These are phyloP conservation scores for Globisporangium spiculum DNA, from an alignment of 352 stramenopile species.

Conservation along the genomic window DNA sequence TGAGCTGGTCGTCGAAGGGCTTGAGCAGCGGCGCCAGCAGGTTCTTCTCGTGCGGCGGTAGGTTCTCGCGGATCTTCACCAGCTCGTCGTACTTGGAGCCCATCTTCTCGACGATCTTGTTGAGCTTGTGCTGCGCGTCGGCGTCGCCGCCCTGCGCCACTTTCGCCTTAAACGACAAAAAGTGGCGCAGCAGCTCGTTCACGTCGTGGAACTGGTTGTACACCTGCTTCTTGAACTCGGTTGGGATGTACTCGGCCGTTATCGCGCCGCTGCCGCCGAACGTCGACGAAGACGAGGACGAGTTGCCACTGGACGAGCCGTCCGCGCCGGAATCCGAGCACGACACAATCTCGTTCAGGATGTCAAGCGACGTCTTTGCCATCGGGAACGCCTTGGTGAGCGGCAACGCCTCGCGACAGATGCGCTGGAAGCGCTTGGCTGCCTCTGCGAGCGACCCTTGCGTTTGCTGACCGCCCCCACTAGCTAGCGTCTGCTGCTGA, in stretches of 20 bases:
- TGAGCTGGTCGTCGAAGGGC: constrained; percentile 85
- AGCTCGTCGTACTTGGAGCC: constrained; percentile 86
- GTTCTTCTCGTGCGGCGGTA: constrained; percentile 84
- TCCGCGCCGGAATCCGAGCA: constrained; percentile 52
- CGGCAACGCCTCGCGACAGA: constrained; percentile 35
- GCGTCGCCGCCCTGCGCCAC: constrained; percentile 46
- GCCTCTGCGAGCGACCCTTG: constrained; percentile 23
- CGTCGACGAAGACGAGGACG: constrained; percentile 30
- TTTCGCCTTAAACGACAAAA: constrained; percentile 77
- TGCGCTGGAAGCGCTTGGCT: constrained; percentile 39
- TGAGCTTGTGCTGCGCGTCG: constrained; percentile 74
- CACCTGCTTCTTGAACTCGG: constrained; percentile 85
- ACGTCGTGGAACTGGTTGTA: constrained; percentile 87
- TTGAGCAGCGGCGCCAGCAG: constrained; percentile 78
- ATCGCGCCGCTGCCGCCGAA: constrained; percentile 46
- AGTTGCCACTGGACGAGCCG: constrained; percentile 29
- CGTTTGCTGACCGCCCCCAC: neutral
- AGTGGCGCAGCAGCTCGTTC: constrained; percentile 79
- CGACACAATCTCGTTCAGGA: constrained; percentile 62
- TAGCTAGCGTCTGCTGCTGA: constrained; percentile 42
- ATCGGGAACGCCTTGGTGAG: constrained; percentile 60
- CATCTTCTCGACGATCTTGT: constrained; percentile 86
- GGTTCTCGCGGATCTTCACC: constrained; percentile 71
- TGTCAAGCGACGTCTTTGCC: constrained; percentile 45
- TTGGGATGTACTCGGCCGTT: constrained; percentile 73